These are phyloP conservation scores for Zostera marina DNA, from an alignment of 116 monocot species.

Conservation along the genomic window DNA sequence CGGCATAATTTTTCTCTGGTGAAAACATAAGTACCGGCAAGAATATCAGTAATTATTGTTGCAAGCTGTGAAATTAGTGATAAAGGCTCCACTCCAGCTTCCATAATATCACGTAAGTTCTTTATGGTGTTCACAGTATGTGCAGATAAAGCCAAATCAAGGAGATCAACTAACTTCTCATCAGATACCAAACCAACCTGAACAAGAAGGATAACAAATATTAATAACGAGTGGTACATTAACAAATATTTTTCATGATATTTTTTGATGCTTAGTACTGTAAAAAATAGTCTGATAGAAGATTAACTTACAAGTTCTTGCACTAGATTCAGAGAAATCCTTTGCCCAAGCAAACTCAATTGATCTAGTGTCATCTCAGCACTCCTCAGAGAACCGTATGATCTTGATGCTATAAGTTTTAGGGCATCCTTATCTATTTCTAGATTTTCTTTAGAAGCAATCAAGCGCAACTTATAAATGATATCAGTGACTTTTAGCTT, in stretches of 20 bases:
- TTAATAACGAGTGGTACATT: background rate
- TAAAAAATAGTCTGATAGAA: background rate
- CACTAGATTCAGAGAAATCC: constrained; percentile 62
- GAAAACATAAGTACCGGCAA: constrained; percentile 78
- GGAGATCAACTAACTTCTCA: constrained; percentile 86
- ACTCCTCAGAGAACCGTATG: constrained; percentile 90
- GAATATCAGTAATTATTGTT: constrained; percentile 91
- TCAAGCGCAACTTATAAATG: constrained; percentile 21
- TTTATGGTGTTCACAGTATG: constrained; percentile 89
- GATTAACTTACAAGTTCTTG: constrained; percentile 82
- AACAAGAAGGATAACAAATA: background rate
- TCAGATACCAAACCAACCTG: constrained; percentile 91
- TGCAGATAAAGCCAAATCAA: constrained; percentile 83
- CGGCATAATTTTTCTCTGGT: constrained; percentile 41
- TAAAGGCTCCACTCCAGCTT: constrained; percentile 76
- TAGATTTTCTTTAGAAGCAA: constrained; percentile 39
- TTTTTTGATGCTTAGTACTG: no score
- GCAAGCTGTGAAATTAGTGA: constrained; percentile 92
- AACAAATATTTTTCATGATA: background rate
- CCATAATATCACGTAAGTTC: constrained; percentile 70
- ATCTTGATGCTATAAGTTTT: constrained; percentile 65
- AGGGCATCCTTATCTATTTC: constrained; percentile 75
- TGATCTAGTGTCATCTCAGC: constrained; percentile 95
- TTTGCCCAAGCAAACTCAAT: constrained; percentile 79
- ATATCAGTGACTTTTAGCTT: constrained; percentile 54